Conservation (phyloP, 2,329 filamentous ascomycete species). For the Xylariaceae sp. region DNA sequence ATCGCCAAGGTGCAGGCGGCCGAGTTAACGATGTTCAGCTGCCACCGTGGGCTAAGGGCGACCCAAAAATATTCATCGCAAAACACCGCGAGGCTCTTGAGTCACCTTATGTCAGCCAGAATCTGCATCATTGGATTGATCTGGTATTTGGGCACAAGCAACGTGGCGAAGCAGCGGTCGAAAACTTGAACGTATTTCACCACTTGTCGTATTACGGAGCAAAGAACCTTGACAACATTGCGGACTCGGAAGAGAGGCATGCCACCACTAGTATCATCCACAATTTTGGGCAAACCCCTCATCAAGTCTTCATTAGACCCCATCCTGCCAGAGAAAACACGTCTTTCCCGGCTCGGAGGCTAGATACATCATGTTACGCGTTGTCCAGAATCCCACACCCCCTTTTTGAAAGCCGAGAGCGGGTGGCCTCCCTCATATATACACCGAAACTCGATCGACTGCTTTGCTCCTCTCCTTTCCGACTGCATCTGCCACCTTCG, state of each 20-base stretch:
- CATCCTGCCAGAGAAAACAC: conserved; percentile 73
- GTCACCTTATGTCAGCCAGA: conserved; percentile 84
- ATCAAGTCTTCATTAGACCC: conserved; percentile 81
- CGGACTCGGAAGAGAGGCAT: conserved; percentile 78
- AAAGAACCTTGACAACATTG: conserved; percentile 85
- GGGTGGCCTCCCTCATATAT: conserved; percentile 74
- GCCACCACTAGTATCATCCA: conserved; percentile 95
- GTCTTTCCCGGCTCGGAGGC: conserved; percentile 59
- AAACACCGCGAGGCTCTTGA: conserved; percentile 96
- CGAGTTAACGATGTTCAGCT: conserved; percentile 80
- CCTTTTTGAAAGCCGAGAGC: conserved; percentile 70
- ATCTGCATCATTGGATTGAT: conserved; percentile 93
- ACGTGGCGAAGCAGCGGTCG: conserved; percentile 83
- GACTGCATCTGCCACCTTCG: conserved; percentile 77
- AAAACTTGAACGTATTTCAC: conserved; percentile 92
- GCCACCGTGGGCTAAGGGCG: conserved; percentile 96
- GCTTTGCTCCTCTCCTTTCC: conserved; percentile 76
- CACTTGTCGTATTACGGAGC: conserved; percentile 93
- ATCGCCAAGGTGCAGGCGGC: conserved; percentile 73
- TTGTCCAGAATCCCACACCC: conserved; percentile 76
- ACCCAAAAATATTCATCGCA: conserved; percentile 89
- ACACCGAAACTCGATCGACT: conserved; percentile 76
- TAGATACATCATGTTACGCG: conserved; percentile 74
- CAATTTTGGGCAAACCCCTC: conserved; percentile 96
- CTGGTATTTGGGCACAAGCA: conserved; percentile 93